These are phyloP conservation scores for Populus hybrid DNA, from an alignment of 441 rosid species.

Conservation along the genomic window DNA sequence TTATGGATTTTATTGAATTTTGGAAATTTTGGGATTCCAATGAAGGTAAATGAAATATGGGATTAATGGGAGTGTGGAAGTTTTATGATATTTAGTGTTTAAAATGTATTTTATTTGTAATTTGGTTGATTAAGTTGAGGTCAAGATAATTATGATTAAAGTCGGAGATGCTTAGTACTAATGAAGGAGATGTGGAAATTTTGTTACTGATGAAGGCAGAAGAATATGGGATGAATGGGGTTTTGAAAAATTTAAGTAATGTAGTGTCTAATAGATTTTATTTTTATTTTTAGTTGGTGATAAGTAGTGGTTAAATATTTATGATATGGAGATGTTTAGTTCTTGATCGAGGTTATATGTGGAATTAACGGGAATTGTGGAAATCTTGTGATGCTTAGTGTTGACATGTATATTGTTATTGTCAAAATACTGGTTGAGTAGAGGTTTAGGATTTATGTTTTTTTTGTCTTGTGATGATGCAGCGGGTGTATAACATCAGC, in stretches of 20 bases:
- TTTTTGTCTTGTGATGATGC: constrained; percentile 19
- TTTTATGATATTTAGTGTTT: background rate
- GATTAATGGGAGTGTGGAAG: background rate
- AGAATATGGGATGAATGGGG: no score
- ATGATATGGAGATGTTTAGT: background rate
- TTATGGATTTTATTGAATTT: background rate
- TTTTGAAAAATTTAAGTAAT: no score
- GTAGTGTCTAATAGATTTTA: no score
- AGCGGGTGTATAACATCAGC: constrained; percentile 99
- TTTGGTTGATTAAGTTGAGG: background rate
- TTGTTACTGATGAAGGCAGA: background rate
- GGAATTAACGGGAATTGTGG: background rate
- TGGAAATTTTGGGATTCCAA: background rate
- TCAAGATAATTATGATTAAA: background rate
- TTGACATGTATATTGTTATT: background rate
- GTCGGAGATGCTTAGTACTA: background rate
- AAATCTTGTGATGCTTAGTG: background rate
- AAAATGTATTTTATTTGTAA: no score
- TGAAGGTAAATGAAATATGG: background rate
- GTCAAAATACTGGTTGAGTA: background rate
- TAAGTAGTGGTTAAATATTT: no score
- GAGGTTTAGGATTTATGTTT: background rate
- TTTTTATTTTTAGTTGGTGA: no score
- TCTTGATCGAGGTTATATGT: background rate
- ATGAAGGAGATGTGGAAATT: background rate